Conservation (phyloP, 768 basidiomycete genomes). For the Boletales sp. region DNA sequence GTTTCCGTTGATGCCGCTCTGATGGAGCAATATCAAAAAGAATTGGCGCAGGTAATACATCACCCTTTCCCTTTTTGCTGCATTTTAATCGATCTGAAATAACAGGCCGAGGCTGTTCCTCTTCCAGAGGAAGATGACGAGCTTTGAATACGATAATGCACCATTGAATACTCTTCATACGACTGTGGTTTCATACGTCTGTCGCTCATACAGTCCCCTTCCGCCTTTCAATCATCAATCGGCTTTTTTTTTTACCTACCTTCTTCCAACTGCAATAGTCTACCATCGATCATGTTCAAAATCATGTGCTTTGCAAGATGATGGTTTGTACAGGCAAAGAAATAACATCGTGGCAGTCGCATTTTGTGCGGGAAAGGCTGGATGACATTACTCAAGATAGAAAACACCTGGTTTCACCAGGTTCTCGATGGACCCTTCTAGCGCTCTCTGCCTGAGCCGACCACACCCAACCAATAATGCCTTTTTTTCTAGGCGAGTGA, state of each 20-base stretch:
- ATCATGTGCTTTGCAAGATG: slow-evolving; percentile 8
- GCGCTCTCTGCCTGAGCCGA: not conserved
- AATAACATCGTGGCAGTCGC: slow-evolving; percentile 2
- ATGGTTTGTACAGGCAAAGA: not conserved
- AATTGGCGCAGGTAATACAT: slow-evolving; percentile 62
- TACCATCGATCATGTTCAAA: slow-evolving; percentile 23
- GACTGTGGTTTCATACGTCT: slow-evolving; percentile 18
- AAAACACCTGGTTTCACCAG: not conserved
- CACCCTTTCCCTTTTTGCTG: not conserved
- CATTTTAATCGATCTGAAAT: slow-evolving; percentile 9
- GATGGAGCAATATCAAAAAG: slow-evolving; percentile 76
- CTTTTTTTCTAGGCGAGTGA: slow-evolving; percentile 21
- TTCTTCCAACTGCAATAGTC: slow-evolving; percentile 24
- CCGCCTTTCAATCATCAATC: slow-evolving; percentile 17
- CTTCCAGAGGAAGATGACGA: slow-evolving; percentile 98
- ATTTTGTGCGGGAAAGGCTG: not conserved
- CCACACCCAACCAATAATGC: slow-evolving; percentile 12
- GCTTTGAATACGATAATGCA: slow-evolving; percentile 42
- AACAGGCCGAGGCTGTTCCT: slow-evolving; percentile 83
- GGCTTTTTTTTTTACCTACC: slow-evolving; percentile 11
- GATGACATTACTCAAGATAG: not conserved
- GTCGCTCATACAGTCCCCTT: slow-evolving; percentile 15
- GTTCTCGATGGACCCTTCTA: not conserved
- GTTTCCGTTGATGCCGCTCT: slow-evolving; percentile 75
- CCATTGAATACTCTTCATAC: slow-evolving; percentile 17